Percentiles rank a stretch among this genome's conserved stretches.
These are phyloP conservation scores for Tetrapisispora iriomotensis DNA, from an alignment of 805 yeast species.

Conservation along the genomic window DNA sequence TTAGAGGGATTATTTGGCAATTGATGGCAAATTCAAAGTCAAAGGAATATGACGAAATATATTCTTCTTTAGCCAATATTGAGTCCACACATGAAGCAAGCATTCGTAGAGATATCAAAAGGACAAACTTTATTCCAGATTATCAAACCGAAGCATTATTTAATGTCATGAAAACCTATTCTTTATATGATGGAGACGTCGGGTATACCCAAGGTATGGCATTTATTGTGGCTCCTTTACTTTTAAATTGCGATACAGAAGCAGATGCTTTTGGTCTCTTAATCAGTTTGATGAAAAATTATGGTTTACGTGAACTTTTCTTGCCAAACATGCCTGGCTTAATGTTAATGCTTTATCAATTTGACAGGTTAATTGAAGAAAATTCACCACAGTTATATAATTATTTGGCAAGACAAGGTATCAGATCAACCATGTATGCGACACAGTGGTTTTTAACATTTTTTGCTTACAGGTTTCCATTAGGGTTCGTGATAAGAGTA, in stretches of 20 bases:
- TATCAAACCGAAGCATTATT: conserved; percentile 56
- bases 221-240: conserved; percentile 75
- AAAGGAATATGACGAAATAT: conserved; percentile 31
- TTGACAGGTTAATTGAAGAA: conserved; percentile 79
- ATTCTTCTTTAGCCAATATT: conserved; percentile 36
- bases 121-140: conserved; percentile 71
- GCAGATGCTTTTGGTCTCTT: conserved; percentile 77
- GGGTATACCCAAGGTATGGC: conserved; percentile 99
- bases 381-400: conserved; percentile 57
- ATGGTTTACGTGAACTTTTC: conserved; percentile 68
- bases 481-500: conserved; percentile 76
- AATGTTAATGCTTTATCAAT: conserved; percentile 75
- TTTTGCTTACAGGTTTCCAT: conserved; percentile 90
- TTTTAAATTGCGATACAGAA: conserved; percentile 59
- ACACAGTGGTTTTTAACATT: conserved; percentile 95
- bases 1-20: conserved; percentile 92
- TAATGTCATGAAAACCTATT: conserved; percentile 73
- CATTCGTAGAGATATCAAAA: conserved; percentile 70
- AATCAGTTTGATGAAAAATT: conserved; percentile 73
- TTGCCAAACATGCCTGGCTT: conserved; percentile 91
- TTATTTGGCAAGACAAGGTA: conserved; percentile 79
- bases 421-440: conserved; percentile 90
- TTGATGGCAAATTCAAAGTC: conserved; percentile 72
- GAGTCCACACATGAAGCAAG: conserved; percentile 60
- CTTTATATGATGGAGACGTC: conserved; percentile 80